A percentile compares a stretch with the other conserved stretches of the same genome.
Conservation (phyloP, 2,329 filamentous ascomycete species). For the Fusarium succisae region DNA sequence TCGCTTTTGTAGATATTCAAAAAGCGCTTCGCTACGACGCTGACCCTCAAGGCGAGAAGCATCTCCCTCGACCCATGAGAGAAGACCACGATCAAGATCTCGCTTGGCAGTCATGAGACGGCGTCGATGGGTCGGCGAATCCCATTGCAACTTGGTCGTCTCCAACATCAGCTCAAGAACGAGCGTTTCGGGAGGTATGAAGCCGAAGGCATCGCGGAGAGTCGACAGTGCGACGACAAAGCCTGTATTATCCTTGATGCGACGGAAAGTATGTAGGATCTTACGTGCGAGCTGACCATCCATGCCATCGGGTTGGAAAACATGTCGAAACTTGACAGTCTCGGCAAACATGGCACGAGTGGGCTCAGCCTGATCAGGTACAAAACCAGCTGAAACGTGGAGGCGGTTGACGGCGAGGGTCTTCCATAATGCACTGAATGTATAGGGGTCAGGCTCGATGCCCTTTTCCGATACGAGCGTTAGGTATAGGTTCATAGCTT, state of each 20-base stretch:
- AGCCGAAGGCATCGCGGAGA: conserved; percentile 55
- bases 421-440: conserved; percentile 75
- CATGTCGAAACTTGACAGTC: conserved; percentile 58
- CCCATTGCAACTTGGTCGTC: conserved; percentile 55
- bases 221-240: conserved; percentile 57
- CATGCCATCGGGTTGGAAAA: conserved; percentile 56
- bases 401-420: conserved; percentile 62
- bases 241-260: conserved; percentile 55
- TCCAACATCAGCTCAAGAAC: conserved; percentile 58
- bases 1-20: conserved; percentile 53
- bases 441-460: conserved; percentile 71
- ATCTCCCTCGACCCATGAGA: conserved; percentile 44
- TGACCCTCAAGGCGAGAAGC: conserved; percentile 49
- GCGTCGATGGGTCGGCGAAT: conserved; percentile 51
- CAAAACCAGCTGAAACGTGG: conserved; percentile 43
- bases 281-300: conserved; percentile 59
- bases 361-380: conserved; percentile 44
- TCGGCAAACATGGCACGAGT: conserved; percentile 58
- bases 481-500: conserved; percentile 66
- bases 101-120: conserved; percentile 55
- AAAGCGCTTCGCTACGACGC: conserved; percentile 52
- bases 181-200: conserved; percentile 56
- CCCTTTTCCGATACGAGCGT: conserved; percentile 59
- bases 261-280: conserved; percentile 61
- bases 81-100: conserved; percentile 53